Evolutionary conservation across 768 basidiomycete genomes (phyloP).

Genomic region (Coprinopsis cinerea): DNA sequence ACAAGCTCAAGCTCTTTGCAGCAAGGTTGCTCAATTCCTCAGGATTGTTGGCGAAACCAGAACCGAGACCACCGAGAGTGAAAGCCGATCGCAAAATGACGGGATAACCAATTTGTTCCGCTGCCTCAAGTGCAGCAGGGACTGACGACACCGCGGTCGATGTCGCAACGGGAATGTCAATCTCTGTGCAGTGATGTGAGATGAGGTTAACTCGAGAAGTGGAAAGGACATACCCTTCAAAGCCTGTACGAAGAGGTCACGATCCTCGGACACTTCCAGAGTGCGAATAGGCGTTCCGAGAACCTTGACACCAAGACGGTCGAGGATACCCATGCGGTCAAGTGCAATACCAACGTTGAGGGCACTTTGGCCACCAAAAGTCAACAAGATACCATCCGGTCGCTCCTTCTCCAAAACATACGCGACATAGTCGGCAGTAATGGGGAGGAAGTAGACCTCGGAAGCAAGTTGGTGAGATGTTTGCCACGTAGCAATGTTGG

Average conservation of each 20-base stretch:
- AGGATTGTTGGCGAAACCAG: conserved; percentile 92
- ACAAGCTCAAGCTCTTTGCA: conserved; percentile 84
- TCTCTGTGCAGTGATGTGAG: conserved; percentile 54
- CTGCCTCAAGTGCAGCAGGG: conserved; percentile 87
- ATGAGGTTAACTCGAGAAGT: conserved; percentile 1
- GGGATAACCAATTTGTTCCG: conserved; percentile 89
- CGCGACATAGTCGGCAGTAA: conserved; percentile 96
- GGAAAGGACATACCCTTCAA: conserved; percentile 66
- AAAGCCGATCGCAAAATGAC: conserved; percentile 96
- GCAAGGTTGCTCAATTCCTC: conserved; percentile 93
- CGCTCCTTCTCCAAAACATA: conserved; percentile 98
- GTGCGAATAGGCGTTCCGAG: conserved; percentile 94
- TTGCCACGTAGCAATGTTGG: conserved; percentile 99
- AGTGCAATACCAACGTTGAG: conserved; percentile 96
- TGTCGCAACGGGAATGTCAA: conserved; percentile 92
- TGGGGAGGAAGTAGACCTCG: conserved; percentile 95
- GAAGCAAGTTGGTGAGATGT: conserved; percentile 96
- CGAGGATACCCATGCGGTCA: conserved; percentile 93
- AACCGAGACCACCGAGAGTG: conserved; percentile 96
- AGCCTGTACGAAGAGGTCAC: conserved; percentile 93
- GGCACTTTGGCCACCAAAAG: conserved; percentile 97
- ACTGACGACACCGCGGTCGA: conserved; percentile 97
- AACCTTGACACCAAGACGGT: conserved; percentile 87
- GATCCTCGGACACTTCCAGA: conserved; percentile 94
- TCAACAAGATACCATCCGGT: conserved; percentile 94